Base-by-base conservation (phyloP, 2,329 filamentous ascomycete genomes). In the Colletotrichum destructivum region DNA sequence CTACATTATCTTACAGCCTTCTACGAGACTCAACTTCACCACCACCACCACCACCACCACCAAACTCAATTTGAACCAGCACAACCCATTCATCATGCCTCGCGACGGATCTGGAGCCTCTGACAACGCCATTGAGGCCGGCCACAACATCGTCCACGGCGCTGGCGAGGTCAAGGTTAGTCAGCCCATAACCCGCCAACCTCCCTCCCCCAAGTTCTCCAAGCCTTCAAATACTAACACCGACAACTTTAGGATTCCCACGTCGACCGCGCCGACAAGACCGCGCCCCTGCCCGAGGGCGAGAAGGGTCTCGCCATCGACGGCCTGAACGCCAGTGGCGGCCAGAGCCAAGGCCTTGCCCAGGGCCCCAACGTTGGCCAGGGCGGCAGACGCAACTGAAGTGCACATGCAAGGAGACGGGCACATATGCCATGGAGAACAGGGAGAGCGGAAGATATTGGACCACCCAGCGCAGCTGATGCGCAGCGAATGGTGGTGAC, bases 201-300 rank as follows among this genome's bases (percentile, higher is more conserved):
- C 40, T 26, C 62, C 76, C 16, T 8, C 5, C 9, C 0, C 12
- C 60, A 16, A 15, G 8, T 1, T 16, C 18, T 15, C 26, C 4
- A 31, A 31, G 31, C 7, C 31, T 7, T 31, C 31, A 31, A 31
- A 52, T 3, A 23, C 31, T 51, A 6, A 54, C 4, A 5, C 0
- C 6, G 8, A n/a, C 31, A 31, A 35, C 3, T 11, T 1, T 0
- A 74, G 72, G 62, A 65, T 26, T 2, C 62, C 65, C 81, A 83
- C 38, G 85, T 88, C 42, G 75, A 77, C 62, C 84, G 85, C 66
- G 85, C 86, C 16, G 82, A 87, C 78, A 88, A 88, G 81, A 84
- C 84, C 2, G 86, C 86, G 1, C 81, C 82, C 2, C 75, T 87
- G 57, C 87, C 87, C 11, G 82, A 87, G 76, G 73, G 79, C 5